Base-by-base conservation (phyloP, 2,329 filamentous ascomycete species). In the Ophiognomonia clavigignenti-juglandacearum region DNA sequence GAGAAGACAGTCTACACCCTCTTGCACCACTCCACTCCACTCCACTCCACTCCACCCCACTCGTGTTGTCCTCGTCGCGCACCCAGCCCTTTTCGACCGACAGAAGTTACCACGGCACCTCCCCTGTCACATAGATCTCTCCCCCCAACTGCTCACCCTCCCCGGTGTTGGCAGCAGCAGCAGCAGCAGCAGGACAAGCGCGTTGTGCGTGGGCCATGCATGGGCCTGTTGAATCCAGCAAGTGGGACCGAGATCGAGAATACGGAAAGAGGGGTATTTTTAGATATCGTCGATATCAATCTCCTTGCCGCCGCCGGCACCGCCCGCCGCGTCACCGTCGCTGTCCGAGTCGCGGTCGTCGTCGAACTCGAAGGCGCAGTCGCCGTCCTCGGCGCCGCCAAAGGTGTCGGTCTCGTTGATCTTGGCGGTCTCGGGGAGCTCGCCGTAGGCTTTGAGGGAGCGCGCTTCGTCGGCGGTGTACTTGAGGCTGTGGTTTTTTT, bases 351-450 rank as follows among this genome's bases (percentile, higher is more conserved):
- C 85, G 57, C 85, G 77, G 70, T 96, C 92, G 69, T 97, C 91
- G 73, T 95, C 93, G 76, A 97, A 97, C 75, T 97, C 93, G 77
- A 98, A 96, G 73, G 93, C 93, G 74, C 87, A 89, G 64, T 96
- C 89, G 70, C 93, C 92, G 68, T 95, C 86, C 69, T 90, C 91
- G 68, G 91, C 88, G 70, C 91, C 88, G 63, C 88, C 82, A 64
- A 86, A 95, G 39, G 89, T 95, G 71, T 97, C 93, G 56, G 90
- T 96, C 82, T 98, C 93, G 82, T 98, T 98, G 82, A 98, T 98
- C 86, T 97, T 97, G 68, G 93, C 93, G 63, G 83, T 87, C 74
- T 97, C 93, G 59, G 93, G 93, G 52, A 98, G 78, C 72, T 98
- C 93, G 69, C 93, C 93, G 71, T 97, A 97, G 53, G 90, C 88